These are phyloP conservation scores for Exophiala spinifera DNA, from an alignment of 2,329 filamentous ascomycete genomes.

Conservation along the genomic window DNA sequence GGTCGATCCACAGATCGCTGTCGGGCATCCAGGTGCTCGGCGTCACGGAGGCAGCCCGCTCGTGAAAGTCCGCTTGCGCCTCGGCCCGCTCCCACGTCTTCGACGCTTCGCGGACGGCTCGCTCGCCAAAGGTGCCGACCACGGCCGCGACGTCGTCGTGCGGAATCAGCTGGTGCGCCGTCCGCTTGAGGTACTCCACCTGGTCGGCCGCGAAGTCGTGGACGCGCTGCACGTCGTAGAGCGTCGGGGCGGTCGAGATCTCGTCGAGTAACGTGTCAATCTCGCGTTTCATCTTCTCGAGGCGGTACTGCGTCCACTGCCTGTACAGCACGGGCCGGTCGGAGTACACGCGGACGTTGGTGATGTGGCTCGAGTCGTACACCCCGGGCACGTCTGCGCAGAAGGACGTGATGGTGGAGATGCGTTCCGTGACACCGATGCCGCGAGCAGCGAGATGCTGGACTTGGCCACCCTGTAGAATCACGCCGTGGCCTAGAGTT, in stretches of 20 bases:
- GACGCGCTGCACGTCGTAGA: neutral
- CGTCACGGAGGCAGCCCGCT: neutral
- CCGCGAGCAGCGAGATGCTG: conserved; percentile 57
- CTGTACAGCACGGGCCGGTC: conserved; percentile 56
- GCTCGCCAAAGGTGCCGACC: neutral
- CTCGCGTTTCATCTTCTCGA: conserved; percentile 34
- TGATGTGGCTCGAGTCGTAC: conserved; percentile 59
- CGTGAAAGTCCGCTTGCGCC: neutral
- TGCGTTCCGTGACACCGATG: conserved; percentile 58
- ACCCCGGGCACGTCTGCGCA: conserved; percentile 53
- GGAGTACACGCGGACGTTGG: conserved; percentile 57
- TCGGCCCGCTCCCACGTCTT: neutral
- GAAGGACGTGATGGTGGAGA: conserved; percentile 64
- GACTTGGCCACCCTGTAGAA: conserved; percentile 65
- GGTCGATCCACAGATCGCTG: neutral
- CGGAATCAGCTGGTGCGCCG: conserved; percentile 2
- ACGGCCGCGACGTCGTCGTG: neutral
- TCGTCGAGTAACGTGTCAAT: conserved; percentile 1
- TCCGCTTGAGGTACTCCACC: conserved; percentile 5
- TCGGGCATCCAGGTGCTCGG: neutral
- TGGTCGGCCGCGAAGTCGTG: conserved; percentile 7
- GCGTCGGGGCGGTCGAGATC: neutral
- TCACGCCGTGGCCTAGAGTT: conserved; percentile 52
- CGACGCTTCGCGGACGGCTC: neutral
- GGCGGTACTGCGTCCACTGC: conserved; percentile 60